Base-by-base conservation (phyloP, 202 grass and related monocot species). In the Dendrocalamus latiflorus region DNA sequence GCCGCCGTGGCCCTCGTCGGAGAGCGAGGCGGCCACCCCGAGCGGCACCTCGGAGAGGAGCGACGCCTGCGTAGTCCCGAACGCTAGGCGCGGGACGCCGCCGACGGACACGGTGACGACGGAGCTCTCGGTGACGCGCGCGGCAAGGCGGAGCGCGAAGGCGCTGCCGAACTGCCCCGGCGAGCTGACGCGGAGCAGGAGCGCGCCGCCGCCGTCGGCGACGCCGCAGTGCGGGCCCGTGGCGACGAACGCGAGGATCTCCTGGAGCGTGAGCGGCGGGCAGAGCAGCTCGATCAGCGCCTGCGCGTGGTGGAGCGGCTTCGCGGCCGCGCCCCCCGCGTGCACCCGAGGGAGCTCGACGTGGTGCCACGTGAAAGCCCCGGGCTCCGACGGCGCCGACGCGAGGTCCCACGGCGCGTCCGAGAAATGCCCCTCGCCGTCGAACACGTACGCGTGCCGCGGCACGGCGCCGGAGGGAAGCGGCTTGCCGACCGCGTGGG, bases 251-350 rank as follows among this genome's bases (percentile, higher is more conserved):
- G 91, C 87, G 22, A 98, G 92, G 75, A 98, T 98, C 79, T 98
- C 95, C 77, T 98, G 90, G 43, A 98, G 92, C 45, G 93, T 98
- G 61, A 98, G 81, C 25, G 95, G 95, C 41, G 95, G 95, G 68
- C 84, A 98, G 8, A 98, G 95, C 41, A 93, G 83, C 71, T 95
- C 88, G 62, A 98, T 93, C 44, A 98, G 68, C 65, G 81, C 88
- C 89, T 95, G 95, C 55, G 95, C 90, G 84, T 94, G 89, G 71
- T 89, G 82, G 6, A 94, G 86, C 39, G 91, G 90, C 68, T 88
- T 91, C 34, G 86, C 89, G 2, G 80, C 74, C 2, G 86, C 16
- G 81, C 68, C 74, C 20, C 68, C 73, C 38, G 55, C 0, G 15
- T 22, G 21, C 36, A 4, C 68, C 28, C 78, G 76, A 1, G 92